Evolutionary conservation across 176 grass and related monocot genomes (phyloP).

Genomic region (Paspalum vaginatum): DNA sequence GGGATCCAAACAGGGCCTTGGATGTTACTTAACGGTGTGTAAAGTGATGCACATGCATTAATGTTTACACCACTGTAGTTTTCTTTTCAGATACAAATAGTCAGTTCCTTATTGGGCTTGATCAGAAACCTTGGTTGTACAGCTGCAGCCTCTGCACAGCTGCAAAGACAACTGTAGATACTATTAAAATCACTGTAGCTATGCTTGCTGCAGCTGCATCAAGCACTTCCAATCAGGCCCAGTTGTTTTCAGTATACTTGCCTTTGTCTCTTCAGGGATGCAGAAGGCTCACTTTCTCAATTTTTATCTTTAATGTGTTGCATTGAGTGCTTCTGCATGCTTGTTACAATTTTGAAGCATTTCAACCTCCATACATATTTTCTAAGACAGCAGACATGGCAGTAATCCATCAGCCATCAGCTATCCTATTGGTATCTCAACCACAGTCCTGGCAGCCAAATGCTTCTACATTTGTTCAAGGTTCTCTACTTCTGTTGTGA

Average conservation of each 20-base stretch:
- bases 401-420: conserved; percentile 69
- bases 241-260: conserved; percentile 18
- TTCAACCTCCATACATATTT: conserved; percentile 39
- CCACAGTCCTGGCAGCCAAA: conserved; percentile 65
- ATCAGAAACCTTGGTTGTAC: too few relatives aligned
- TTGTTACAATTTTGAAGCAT: conserved; percentile 20
- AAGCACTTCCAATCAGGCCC: too few relatives aligned
- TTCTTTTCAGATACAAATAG: conserved; percentile 2
- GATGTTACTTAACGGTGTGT: too few relatives aligned
- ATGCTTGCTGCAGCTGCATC: too few relatives aligned
- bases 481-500: conserved; percentile 50
- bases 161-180: too few relatives aligned
- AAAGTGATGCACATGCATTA: background rate
- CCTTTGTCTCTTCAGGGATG: conserved; percentile 25
- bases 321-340: conserved; percentile 24
- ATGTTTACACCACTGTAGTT: conserved; percentile 22
- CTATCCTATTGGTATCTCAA: conserved; percentile 65
- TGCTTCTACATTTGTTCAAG: conserved; percentile 53
- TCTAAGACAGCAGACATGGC: conserved; percentile 53
- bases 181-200: too few relatives aligned
- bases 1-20: too few relatives aligned
- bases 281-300: conserved; percentile 17
- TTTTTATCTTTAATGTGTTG: conserved; percentile 23
- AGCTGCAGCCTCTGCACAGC: too few relatives aligned
- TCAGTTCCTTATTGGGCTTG: too few relatives aligned